These are phyloP conservation scores for Cordyceps fumosorosea DNA, from an alignment of 2,329 filamentous ascomycete genomes.

Conservation along the genomic window DNA sequence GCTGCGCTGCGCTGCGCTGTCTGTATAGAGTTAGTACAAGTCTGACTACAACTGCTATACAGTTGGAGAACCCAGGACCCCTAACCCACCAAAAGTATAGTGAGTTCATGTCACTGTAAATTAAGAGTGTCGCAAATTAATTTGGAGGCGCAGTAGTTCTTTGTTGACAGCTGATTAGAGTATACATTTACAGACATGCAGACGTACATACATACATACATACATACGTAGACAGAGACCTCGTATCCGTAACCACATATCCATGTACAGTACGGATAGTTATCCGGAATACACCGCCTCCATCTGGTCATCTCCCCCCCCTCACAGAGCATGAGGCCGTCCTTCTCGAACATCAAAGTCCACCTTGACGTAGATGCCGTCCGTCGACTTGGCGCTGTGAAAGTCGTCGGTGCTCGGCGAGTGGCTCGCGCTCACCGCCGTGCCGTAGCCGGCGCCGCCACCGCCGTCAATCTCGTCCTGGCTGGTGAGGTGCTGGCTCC, in stretches of 20 bases:
- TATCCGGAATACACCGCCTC: too few relatives aligned
- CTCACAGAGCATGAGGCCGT: not conserved
- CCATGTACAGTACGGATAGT: too few relatives aligned
- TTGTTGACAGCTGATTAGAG: not conserved
- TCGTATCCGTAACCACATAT: too few relatives aligned
- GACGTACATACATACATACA: too few relatives aligned
- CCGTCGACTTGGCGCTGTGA: conserved; percentile 20
- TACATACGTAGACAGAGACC: too few relatives aligned
- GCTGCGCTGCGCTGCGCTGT: too few relatives aligned
- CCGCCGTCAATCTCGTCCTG: conserved; percentile 18
- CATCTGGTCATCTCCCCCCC: too few relatives aligned
- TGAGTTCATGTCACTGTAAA: not conserved
- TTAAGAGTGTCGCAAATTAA: not conserved
- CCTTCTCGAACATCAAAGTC: conserved; percentile 30
- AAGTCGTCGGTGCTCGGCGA: conserved; percentile 17
- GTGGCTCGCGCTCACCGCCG: conserved; percentile 18
- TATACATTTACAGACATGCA: not conserved
- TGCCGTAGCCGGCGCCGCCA: conserved; percentile 18
- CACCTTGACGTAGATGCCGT: conserved; percentile 30
- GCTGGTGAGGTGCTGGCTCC: conserved; percentile 26
- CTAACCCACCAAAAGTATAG: too few relatives aligned
- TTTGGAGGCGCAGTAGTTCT: not conserved
- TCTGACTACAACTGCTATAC: too few relatives aligned
- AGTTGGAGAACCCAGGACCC: too few relatives aligned
- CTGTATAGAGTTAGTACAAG: too few relatives aligned